These are phyloP conservation scores for Trypanosoma cruzi DNA, from an alignment of 208 protist genomes.

Conservation along the genomic window DNA sequence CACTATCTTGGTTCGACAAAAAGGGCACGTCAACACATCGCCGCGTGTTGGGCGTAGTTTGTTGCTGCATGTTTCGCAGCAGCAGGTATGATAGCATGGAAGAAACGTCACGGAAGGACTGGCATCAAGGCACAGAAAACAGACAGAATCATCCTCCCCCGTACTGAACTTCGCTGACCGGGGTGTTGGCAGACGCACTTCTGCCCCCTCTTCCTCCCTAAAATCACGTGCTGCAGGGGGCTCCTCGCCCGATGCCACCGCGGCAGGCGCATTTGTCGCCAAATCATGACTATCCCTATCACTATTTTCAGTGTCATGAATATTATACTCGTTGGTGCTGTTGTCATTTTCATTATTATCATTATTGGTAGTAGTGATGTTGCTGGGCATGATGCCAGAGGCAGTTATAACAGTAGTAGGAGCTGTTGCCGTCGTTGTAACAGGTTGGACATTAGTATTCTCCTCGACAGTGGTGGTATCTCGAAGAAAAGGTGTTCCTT, in stretches of 20 bases:
- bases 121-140: constrained; percentile 47
- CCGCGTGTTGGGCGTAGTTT: constrained; percentile 36
- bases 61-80: constrained; percentile 51
- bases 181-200: neutral
- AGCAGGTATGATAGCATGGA: constrained; percentile 62
- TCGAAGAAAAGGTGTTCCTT: constrained; percentile 4
- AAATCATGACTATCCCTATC: constrained; percentile 20
- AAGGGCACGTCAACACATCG: constrained; percentile 40
- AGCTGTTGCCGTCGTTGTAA: neutral
- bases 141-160: constrained; percentile 37
- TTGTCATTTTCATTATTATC: too few species aligned
- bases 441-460: neutral
- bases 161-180: constrained; percentile 23
- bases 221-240: neutral
- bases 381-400: neutral
- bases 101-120: constrained; percentile 47
- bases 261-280: constrained; percentile 1
- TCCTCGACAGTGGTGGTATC: neutral
- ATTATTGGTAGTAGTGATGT: neutral
- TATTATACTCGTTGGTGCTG: neutral
- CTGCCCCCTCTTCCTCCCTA: neutral
- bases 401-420: too few species aligned
- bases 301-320: neutral
- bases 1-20: constrained; percentile 45
- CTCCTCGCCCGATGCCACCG: neutral